Base-by-base conservation (phyloP, 768 basidiomycete species). In the Suillus spraguei region DNA sequence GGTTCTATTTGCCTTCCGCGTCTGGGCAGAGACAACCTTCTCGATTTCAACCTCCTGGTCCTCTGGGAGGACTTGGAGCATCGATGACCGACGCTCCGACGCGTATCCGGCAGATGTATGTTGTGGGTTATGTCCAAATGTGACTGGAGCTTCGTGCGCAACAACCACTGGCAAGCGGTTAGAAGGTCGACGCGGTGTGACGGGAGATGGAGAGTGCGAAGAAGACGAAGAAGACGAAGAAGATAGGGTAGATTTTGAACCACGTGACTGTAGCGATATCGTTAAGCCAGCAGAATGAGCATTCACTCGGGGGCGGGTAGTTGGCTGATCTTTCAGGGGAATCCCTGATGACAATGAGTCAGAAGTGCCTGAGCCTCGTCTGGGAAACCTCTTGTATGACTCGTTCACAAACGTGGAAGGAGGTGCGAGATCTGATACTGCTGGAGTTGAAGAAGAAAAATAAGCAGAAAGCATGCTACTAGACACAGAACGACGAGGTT, bases 391-490 rank as follows among this genome's bases (percentile, higher is more conserved):
- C 63, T 66, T 20, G 22, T 54, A 52, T 24, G 54, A 54, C 17
- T 59, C 63, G 8, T 61, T 55, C 32, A 70, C 70, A 22, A 38
- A 56, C 42, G 67, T 67, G 46, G 20, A 22, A 55, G 68, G 63
- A 20, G 36, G 22, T 22, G 4, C 36, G 32, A 60, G 60, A 32
- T 66, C 16, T 32, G 68, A 62, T 32, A 63, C 46, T 22, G 59
- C 65, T 38, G 68, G 55, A 20, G 65, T 47, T 6, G 84, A 79
- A 0, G 70, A 59, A 7, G 85, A 83, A 71, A 89, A 88, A 68
- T 87, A 87, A 52, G 80, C 74, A 17, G 87, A 86, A 65, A 86
- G 83, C 38, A 85, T 77, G 71, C 83, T 88, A 70, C 79, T 81
- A 5, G 83, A 78, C 33, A 87, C 66, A 0, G 87, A 87, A 20